These are phyloP conservation scores for Crithidia brevicula DNA, from an alignment of 208 protist species.

Conservation along the genomic window DNA sequence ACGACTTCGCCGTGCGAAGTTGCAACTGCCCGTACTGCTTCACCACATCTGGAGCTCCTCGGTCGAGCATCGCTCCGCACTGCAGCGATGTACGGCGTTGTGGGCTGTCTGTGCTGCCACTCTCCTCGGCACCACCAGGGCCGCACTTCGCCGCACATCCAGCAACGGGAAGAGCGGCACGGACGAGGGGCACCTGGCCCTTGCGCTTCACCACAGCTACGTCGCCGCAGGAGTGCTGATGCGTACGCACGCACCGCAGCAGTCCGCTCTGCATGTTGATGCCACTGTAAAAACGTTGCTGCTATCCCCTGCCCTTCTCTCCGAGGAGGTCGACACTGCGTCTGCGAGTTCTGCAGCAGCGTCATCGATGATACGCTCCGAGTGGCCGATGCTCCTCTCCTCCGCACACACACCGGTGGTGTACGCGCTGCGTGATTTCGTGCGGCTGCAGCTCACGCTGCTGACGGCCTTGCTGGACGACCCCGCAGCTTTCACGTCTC, in stretches of 20 bases:
- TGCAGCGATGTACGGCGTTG: constrained; percentile 16
- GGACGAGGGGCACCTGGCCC: not conserved
- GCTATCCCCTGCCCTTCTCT: constrained; percentile 11
- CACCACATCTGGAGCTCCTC: constrained; percentile 21
- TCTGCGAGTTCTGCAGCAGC: not conserved
- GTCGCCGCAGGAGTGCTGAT: constrained; percentile 22
- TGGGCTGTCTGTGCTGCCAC: constrained; percentile 30
- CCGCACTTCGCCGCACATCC: not conserved
- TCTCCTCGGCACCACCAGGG: constrained; percentile 15
- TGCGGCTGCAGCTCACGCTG: constrained; percentile 15
- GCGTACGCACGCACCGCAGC: constrained; percentile 3
- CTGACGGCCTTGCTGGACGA: not conserved
- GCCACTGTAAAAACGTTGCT: constrained; percentile 21
- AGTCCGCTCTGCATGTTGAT: constrained; percentile 7
- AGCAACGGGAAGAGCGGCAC: not conserved
- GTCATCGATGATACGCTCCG: not conserved
- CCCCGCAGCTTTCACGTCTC: not conserved
- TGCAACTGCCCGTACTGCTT: constrained; percentile 22
- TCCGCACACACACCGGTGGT: constrained; percentile 11
- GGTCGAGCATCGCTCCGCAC: constrained; percentile 6
- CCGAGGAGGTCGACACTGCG: not conserved
- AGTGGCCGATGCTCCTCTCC: constrained; percentile 31
- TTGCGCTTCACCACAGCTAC: constrained; percentile 22
- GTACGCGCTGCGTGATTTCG: constrained; percentile 3
- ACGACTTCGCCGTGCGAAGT: constrained; percentile 1